Base-by-base conservation (phyloP, 768 basidiomycete genomes). In the Trametes maxima region DNA sequence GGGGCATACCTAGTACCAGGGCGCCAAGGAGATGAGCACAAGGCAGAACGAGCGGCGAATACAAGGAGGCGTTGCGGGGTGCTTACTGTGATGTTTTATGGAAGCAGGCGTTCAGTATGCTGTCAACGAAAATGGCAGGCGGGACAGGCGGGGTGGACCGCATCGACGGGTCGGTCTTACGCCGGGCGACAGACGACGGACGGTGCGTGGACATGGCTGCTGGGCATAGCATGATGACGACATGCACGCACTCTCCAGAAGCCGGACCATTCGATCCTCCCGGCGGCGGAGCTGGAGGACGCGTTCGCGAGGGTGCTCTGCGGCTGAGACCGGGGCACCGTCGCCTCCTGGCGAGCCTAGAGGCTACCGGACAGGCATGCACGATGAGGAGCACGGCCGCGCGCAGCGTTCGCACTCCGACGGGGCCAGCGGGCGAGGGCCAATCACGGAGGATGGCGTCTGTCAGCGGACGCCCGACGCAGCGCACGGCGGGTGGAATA, bases 301-400 rank as follows among this genome's bases (percentile, higher is more conserved):
- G n/a, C 12, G 40, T 42, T 13, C 40, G 13, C 40, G 14, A 14
- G 40, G 13, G 13, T 5, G 40, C 3, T 4, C 16, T 37, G 19
- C 24, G 12, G 25, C 16, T 58, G 57, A 58, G 57, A 58, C 57
- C 57, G 47, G 57, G 37, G 28, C 54, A 55, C 33, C 52, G 24
- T 54, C 12, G 28, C 12, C 8, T 19, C 35, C 35, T 11, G 33
- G 16, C 10, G 13, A 37, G 49, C 49, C 19, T 37, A 51, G 49
- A 16, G 49, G 49, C 19, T 11, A 36, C 35, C 14, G 2, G 48
- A 4, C 16, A 10, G 4, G 48, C 35, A 19, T 19, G 37, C 35
- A 52, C 40, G 51, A 39, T 28, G 25, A n/a, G 12, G 36, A 37
- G 51, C 19, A 28, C 22, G 14, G 33, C 49, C 10, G 49, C 17